Percentiles rank a stretch among this genome's conserved stretches.
Conservation (phyloP, 352 stramenopile genomes). For the Globisporangium rhizosaccharum region DNA sequence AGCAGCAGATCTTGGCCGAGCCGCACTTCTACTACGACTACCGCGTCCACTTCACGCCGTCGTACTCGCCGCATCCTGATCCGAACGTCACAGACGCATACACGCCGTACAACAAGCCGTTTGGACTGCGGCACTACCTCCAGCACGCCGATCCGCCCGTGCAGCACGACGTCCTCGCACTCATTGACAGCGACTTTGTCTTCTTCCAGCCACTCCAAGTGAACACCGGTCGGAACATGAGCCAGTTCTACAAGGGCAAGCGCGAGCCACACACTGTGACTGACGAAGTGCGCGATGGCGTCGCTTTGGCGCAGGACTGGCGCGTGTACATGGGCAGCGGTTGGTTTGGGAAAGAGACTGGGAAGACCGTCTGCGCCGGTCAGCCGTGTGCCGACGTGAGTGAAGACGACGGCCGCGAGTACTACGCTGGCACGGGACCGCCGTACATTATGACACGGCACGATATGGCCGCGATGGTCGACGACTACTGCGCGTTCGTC, state of each 20-base stretch:
- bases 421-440: slow-evolving; percentile 20
- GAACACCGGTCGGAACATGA: slow-evolving; percentile 9
- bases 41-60: slow-evolving; percentile 21
- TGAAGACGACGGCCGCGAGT: slow-evolving; percentile 16
- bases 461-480: slow-evolving; percentile 18
- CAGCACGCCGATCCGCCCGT: slow-evolving; percentile 19
- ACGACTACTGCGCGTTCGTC: slow-evolving; percentile 24
- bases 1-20: slow-evolving; percentile 19
- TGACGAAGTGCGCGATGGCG: slow-evolving; percentile 16
- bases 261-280: slow-evolving; percentile 11
- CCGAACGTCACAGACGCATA: slow-evolving; percentile 19
- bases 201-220: slow-evolving; percentile 16
- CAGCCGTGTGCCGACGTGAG: neutral
- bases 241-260: slow-evolving; percentile 16
- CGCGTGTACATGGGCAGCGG: slow-evolving; percentile 4
- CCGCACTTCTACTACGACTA: slow-evolving; percentile 47
- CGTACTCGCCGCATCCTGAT: slow-evolving; percentile 14
- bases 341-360: slow-evolving; percentile 18
- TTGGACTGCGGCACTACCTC: slow-evolving; percentile 22
- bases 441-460: slow-evolving; percentile 31
- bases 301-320: slow-evolving; percentile 18
- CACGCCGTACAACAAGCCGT: slow-evolving; percentile 25
- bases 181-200: slow-evolving; percentile 18
- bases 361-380: slow-evolving; percentile 1
- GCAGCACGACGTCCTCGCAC: slow-evolving; percentile 15